These are phyloP conservation scores for Iris macrosiphon DNA, from an alignment of 106 monocot species.

Conservation along the genomic window DNA sequence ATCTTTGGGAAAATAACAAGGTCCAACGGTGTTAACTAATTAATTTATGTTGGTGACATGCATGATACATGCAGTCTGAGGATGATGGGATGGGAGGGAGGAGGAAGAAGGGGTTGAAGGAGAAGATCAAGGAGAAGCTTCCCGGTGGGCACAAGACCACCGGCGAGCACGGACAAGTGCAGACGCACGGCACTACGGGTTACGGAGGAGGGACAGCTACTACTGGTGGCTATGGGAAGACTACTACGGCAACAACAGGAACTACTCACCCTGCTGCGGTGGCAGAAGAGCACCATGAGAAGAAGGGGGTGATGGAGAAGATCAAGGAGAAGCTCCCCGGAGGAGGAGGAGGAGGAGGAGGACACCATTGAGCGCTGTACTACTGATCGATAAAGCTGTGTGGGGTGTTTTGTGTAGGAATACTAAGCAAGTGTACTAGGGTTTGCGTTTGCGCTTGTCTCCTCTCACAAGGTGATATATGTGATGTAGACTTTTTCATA, in stretches of 20 bases:
- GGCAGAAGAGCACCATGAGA: constrained; percentile 3
- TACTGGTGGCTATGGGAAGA: not conserved
- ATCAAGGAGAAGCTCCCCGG: constrained; percentile 24
- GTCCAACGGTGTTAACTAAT: too few species aligned
- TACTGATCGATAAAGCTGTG: too few species aligned
- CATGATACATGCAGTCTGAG: constrained; percentile 14
- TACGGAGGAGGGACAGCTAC: not conserved
- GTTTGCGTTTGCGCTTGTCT: too few species aligned
- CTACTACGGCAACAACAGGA: not conserved
- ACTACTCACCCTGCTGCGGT: not conserved
- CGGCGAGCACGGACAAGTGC: not conserved
- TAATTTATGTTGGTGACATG: too few species aligned
- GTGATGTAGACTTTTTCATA: too few species aligned
- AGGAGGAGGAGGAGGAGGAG: too few species aligned
- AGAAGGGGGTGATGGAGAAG: constrained; percentile 20
- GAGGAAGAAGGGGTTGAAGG: constrained; percentile 17
- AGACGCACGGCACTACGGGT: not conserved
- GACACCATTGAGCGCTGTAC: too few species aligned
- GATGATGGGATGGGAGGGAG: constrained; percentile 19
- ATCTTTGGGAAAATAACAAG: too few species aligned
- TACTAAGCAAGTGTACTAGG: too few species aligned
- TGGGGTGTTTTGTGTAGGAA: too few species aligned
- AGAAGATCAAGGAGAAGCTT: constrained; percentile 21
- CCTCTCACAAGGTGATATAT: too few species aligned
- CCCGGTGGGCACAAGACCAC: constrained; percentile 7